Percentiles rank a stretch among this genome's conserved stretches.
phyloP scores from a whole-genome alignment of 371 early-diverging fungal species.

The Mucor racemosus region DNA sequence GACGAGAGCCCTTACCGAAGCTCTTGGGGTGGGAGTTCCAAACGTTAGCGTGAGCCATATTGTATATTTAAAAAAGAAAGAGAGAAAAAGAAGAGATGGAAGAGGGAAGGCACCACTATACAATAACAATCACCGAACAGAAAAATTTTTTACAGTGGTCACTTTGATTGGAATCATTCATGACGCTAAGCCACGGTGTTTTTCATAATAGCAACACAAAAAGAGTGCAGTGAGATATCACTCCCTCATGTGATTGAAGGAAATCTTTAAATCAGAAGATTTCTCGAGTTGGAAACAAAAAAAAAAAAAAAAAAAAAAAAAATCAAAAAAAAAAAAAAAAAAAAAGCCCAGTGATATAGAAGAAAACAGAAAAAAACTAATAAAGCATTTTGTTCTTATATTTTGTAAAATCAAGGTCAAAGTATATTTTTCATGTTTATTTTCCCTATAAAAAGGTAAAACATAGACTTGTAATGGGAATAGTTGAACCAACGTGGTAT shows the following conservation, averaged over 20 bases:
- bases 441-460: not conserved
- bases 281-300: too few relatives aligned
- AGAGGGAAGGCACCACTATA: slow-evolving; percentile 2
- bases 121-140: not conserved
- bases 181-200: slow-evolving; percentile 2
- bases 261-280: not conserved
- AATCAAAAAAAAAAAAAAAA: too few relatives aligned
- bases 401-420: not conserved
- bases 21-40: slow-evolving; percentile 97
- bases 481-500: slow-evolving; percentile 29
- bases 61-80: slow-evolving; percentile 55
- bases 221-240: not conserved
- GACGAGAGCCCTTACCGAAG: slow-evolving; percentile 98
- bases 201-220: not conserved
- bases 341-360: not conserved
- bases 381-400: not conserved
- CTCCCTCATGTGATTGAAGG: not conserved
- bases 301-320: too few relatives aligned
- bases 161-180: not conserved
- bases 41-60: slow-evolving; percentile 93
- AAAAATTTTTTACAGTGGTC: slow-evolving; percentile 11
- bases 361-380: not conserved
- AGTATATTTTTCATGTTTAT: not conserved
- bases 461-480: not conserved
- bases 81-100: slow-evolving; percentile 15